Percentiles rank a stretch among this genome's conserved stretches.
Evolutionary conservation across 352 stramenopile species (phyloP).

Genomic region (Phytophthora kernoviae): DNA sequence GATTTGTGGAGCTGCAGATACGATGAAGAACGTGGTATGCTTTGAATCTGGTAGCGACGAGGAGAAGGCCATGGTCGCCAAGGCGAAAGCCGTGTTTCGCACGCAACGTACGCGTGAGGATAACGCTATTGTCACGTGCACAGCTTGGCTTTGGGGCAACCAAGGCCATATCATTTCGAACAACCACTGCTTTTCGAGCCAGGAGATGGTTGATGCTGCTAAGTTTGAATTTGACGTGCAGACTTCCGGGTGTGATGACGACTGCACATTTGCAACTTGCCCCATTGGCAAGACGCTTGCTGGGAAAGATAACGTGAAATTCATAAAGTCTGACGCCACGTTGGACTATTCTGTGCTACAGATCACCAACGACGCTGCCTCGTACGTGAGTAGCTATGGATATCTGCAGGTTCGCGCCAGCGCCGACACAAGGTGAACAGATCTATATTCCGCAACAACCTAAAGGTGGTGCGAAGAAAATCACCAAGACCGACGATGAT

Average conservation of each 20-base stretch:
- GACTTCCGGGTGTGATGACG: constrained; percentile 46
- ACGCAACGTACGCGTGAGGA: constrained; percentile 55
- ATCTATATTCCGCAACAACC: constrained; percentile 78
- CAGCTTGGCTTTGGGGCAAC: constrained; percentile 60
- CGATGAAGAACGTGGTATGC: constrained; percentile 66
- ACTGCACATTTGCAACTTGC: constrained; percentile 46
- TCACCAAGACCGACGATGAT: constrained; percentile 52
- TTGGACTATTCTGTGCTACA: constrained; percentile 66
- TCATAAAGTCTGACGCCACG: constrained; percentile 56
- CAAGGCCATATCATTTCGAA: constrained; percentile 73
- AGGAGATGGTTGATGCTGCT: constrained; percentile 47
- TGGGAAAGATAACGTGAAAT: constrained; percentile 51
- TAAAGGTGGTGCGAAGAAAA: constrained; percentile 58
- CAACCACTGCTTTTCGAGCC: constrained; percentile 56
- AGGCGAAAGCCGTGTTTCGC: constrained; percentile 50
- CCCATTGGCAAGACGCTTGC: constrained; percentile 42
- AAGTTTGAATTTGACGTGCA: constrained; percentile 69
- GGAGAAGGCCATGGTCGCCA: constrained; percentile 46
- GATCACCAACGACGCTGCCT: constrained; percentile 40
- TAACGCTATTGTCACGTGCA: constrained; percentile 44
- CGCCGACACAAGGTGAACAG: constrained; percentile 43
- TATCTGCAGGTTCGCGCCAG: constrained; percentile 60
- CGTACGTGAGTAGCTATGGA: constrained; percentile 51
- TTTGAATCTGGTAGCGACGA: constrained; percentile 30
- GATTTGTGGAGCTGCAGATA: constrained; percentile 54